phyloP scores from a whole-genome alignment of 495 filamentous ascomycete genomes.

The Annulohypoxylon moriforme region DNA sequence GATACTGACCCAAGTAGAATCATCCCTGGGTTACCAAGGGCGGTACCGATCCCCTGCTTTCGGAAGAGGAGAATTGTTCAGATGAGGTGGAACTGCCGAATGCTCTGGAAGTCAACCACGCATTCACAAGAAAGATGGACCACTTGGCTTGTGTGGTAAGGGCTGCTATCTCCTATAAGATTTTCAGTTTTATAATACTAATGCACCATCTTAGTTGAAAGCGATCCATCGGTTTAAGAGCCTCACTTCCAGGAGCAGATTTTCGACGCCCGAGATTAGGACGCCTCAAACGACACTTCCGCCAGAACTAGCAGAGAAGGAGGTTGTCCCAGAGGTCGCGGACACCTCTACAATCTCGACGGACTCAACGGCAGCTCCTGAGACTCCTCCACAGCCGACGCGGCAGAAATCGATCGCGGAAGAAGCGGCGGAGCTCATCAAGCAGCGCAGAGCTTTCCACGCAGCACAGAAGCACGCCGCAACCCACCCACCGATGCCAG shows the following conservation, averaged over 20 bases:
- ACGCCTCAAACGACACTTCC: constrained; percentile 16
- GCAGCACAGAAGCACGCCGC: constrained; percentile 40
- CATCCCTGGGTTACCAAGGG: constrained; percentile 94
- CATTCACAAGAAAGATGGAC: constrained; percentile 88
- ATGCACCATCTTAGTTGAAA: constrained; percentile 74
- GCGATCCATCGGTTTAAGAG: constrained; percentile 88
- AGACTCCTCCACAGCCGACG: constrained; percentile 57
- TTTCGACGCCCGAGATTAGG: constrained; percentile 24
- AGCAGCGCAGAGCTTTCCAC: constrained; percentile 53
- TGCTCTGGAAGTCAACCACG: constrained; percentile 86
- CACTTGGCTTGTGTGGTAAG: constrained; percentile 86
- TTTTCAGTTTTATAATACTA: constrained; percentile 11
- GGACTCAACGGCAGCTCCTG: constrained; percentile 63
- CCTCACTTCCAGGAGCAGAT: constrained; percentile 55
- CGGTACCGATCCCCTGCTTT: constrained; percentile 82
- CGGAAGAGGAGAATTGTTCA: constrained; percentile 86
- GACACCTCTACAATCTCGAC: constrained; percentile 41
- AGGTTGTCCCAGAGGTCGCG: constrained; percentile 6
- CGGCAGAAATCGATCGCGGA: constrained; percentile 52
- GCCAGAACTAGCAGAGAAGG: constrained; percentile 13
- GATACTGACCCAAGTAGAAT: constrained; percentile 63
- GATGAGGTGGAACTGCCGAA: constrained; percentile 83
- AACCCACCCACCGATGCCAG: constrained; percentile 33
- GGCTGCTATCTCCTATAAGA: constrained; percentile 9
- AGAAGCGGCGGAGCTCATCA: constrained; percentile 53